A percentile compares a stretch with the other conserved stretches of the same genome.
Conservation (phyloP, 768 basidiomycete species). For the Sporobolomyces pararoseus region DNA sequence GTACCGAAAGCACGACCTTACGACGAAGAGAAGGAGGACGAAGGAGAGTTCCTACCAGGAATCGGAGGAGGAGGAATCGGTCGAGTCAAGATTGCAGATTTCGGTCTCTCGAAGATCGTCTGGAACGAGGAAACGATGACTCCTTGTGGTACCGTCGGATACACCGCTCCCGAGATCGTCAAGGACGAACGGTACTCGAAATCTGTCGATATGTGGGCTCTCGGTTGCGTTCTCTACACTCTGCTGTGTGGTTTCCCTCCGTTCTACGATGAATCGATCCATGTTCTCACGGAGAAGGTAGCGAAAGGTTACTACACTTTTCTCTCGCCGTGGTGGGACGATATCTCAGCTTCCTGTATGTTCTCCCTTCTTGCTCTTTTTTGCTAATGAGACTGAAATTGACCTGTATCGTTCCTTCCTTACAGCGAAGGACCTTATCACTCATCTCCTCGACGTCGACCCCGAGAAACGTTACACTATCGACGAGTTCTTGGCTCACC, state of each 20-base stretch:
- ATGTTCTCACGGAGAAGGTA: conserved; percentile 95
- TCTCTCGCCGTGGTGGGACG: conserved; percentile 99
- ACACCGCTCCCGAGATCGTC: conserved; percentile 98
- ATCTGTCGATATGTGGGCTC: conserved; percentile 99
- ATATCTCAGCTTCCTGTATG: conserved; percentile 74
- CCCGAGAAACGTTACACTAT: conserved; percentile 94
- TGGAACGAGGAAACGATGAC: conserved; percentile 99
- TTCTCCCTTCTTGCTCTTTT: not conserved
- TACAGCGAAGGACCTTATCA: conserved; percentile 91
- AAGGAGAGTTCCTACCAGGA: conserved; percentile 88
- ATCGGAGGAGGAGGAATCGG: conserved; percentile 96
- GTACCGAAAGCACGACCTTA: conserved; percentile 72
- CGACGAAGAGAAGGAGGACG: conserved; percentile 97
- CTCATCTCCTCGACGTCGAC: conserved; percentile 90
- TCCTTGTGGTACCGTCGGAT: conserved; percentile 98
- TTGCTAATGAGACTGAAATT: not conserved
- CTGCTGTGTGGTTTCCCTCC: conserved; percentile 87
- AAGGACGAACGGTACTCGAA: conserved; percentile 96
- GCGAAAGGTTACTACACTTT: conserved; percentile 97
- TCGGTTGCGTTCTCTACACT: conserved; percentile 98
- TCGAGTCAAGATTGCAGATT: conserved; percentile 96
- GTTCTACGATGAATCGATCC: conserved; percentile 98
- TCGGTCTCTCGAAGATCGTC: conserved; percentile 92
- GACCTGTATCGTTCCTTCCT: not conserved
- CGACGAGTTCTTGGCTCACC: conserved; percentile 93